Evolutionary conservation across 805 yeast genomes (phyloP), one percentile per base, ranked within the genome.

Genomic region (Candida caryicola): DNA sequence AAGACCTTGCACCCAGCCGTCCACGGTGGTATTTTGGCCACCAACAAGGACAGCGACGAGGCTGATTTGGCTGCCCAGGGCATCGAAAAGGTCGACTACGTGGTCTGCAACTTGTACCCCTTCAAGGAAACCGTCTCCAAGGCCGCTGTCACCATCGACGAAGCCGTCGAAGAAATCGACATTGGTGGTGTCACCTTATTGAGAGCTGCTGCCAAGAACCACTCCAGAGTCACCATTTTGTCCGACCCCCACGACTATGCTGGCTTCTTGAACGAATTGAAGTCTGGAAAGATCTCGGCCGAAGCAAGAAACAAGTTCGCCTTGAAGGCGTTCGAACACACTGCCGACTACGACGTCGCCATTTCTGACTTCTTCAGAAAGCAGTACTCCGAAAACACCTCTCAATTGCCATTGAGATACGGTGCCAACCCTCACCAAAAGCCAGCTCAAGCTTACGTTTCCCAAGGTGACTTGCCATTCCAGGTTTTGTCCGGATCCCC

Each of bases 361-460:
- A 93, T 93, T 59, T 79, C 96, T 41, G 99, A 93, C 71, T 93
- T 88, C 66, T 93, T 93, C 81, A 82, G 99, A 75, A 93, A 89
- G 73, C 90, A 88, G 70, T 93, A 93, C 73, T 78, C 95, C 35
- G 98, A 91, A 71, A 85, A 82, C 62, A 72, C 70, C 33, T 77
- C 93, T 39, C 98, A 91, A 77, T 75, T 93, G 66, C 91, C 97
- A 19, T 77, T 93, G 57, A 83, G 99, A 74, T 93, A 93, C 66
- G 99, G 99, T 64, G 96, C 96, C 43, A 93, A 93, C 74, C 99
- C 99, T 44, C 98, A 93, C 68, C 99, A 93, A 75, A 93, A 88
- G 69, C 99, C 99, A 34, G 97, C 99, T 21, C 99, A 93, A 74
- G 96, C 98, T 37, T 93, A 68, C 59, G 95, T 93, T 41, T 64